These are phyloP conservation scores for Podospora pseudopauciseta DNA, from an alignment of 495 filamentous ascomycete species.

Conservation along the genomic window DNA sequence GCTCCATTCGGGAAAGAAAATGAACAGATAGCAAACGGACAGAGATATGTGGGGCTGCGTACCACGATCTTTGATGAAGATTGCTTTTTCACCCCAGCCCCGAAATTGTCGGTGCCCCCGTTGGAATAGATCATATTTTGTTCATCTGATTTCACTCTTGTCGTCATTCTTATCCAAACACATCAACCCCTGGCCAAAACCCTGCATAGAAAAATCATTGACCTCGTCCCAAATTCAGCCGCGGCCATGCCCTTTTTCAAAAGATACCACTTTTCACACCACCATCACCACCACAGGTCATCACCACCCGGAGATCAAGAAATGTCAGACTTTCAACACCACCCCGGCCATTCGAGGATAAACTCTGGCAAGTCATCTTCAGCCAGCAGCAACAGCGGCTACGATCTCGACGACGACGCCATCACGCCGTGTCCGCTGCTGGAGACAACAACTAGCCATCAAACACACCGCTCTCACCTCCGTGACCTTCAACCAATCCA, in stretches of 20 bases:
- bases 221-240: background rate
- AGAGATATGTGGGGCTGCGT: background rate
- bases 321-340: background rate
- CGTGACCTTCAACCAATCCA: background rate
- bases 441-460: slow-evolving; percentile 4
- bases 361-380: background rate
- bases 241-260: background rate
- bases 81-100: background rate
- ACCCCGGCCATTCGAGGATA: background rate
- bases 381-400: background rate
- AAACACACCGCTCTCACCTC: background rate
- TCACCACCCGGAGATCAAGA: background rate
- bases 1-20: background rate
- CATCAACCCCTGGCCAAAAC: background rate
- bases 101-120: background rate
- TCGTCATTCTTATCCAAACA: no score
- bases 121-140: background rate
- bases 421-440: slow-evolving; percentile 24
- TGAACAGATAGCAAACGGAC: background rate
- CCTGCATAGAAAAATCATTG: no score
- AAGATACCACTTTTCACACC: background rate
- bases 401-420: slow-evolving; percentile 20
- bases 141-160: no score
- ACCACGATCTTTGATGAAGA: background rate
- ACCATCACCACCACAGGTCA: background rate